phyloP scores from a whole-genome alignment of 345 rosid genomes.

The Atalantia buxifolia region DNA sequence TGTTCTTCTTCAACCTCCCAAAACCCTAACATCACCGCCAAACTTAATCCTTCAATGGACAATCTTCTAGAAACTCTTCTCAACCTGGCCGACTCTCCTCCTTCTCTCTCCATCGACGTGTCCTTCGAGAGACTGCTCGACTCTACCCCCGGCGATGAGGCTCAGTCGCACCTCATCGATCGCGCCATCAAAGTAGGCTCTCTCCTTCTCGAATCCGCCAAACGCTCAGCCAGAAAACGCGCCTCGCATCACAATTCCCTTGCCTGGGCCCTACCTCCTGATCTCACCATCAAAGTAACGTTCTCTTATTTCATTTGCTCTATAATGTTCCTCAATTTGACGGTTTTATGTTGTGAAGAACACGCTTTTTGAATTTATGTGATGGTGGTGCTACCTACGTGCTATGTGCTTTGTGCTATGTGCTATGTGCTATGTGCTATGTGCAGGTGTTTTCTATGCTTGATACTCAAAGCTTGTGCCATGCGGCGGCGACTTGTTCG shows the following conservation, averaged over 20 bases:
- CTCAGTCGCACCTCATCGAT: slow-evolving; percentile 56
- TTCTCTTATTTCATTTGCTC: not conserved
- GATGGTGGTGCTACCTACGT: not conserved
- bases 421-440: no score
- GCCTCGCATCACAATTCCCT: slow-evolving; percentile 61
- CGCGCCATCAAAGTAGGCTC: slow-evolving; percentile 60
- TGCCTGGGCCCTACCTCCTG: slow-evolving; percentile 72
- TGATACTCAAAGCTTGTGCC: slow-evolving; percentile 76
- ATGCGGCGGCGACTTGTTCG: slow-evolving; percentile 72
- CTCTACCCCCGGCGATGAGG: slow-evolving; percentile 44
- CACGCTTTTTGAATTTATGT: not conserved
- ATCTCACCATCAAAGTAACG: slow-evolving; percentile 71
- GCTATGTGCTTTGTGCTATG: not conserved
- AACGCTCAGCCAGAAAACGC: slow-evolving; percentile 61
- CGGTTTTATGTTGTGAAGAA: not conserved
- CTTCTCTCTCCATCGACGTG: slow-evolving; percentile 42
- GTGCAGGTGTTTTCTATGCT: slow-evolving; percentile 80
- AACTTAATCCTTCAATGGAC: slow-evolving; percentile 34
- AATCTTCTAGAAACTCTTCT: slow-evolving; percentile 48
- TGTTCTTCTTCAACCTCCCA: slow-evolving; percentile 34
- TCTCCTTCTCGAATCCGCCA: slow-evolving; percentile 56
- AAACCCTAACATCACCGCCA: slow-evolving; percentile 14
- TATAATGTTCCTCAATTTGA: not conserved
- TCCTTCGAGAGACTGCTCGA: slow-evolving; percentile 69
- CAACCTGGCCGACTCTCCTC: slow-evolving; percentile 40